A percentile compares a stretch with the other conserved stretches of the same genome.
Evolutionary conservation across 148 eudicot species (phyloP).

Genomic region (Cornus florida): DNA sequence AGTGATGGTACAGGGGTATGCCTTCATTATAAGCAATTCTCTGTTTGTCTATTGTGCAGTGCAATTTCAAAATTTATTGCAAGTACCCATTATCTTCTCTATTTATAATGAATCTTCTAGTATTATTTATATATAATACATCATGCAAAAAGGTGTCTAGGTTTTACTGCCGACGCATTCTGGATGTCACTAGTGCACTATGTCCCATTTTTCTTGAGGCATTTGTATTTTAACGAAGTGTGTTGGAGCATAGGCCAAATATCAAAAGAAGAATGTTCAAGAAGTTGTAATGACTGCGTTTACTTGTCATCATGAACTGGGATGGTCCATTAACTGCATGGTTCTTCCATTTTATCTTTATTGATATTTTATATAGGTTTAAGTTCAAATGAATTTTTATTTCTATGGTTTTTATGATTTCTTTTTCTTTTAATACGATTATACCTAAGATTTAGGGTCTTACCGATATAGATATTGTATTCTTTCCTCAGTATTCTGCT

Average conservation of each 20-base stretch:
- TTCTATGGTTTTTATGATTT: background rate
- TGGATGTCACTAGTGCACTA: background rate
- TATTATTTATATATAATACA: background rate
- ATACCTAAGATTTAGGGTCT: background rate
- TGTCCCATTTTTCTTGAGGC: background rate
- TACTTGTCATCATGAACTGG: background rate
- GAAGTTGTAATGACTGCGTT: background rate
- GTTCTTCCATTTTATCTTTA: no score
- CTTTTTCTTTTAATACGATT: background rate
- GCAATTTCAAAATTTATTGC: background rate
- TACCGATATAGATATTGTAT: background rate
- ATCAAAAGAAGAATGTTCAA: background rate
- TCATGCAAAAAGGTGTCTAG: background rate
- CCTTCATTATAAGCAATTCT: background rate
- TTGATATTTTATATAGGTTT: no score
- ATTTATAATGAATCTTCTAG: no score
- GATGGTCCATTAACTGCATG: no score
- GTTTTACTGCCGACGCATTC: background rate
- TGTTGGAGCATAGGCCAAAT: background rate
- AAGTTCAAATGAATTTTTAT: background rate
- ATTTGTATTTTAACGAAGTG: background rate
- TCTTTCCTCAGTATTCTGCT: background rate
- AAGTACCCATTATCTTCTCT: background rate
- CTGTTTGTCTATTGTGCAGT: background rate
- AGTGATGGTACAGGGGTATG: constrained; percentile 98